phyloP scores from a whole-genome alignment of 2,329 filamentous ascomycete genomes.

The Chalaropsis ovoidea region DNA sequence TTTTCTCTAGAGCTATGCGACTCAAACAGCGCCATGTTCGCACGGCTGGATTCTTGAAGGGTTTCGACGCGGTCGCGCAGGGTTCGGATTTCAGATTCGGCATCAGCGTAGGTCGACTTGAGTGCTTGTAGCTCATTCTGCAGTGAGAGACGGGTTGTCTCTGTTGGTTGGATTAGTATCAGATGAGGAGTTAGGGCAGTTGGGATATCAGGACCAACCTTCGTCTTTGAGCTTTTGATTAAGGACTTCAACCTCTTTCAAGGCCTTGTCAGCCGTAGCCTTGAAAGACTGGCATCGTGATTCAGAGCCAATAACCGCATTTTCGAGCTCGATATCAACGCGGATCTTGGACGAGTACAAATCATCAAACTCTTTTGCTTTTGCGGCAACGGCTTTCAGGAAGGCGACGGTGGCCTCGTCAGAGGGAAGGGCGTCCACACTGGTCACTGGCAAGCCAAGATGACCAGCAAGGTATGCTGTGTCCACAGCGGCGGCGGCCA shows the following conservation, averaged over 20 bases:
- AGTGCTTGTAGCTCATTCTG: constrained; percentile 73
- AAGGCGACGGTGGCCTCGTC: constrained; percentile 67
- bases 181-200: not conserved
- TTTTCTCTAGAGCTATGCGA: constrained; percentile 82
- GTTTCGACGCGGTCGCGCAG: constrained; percentile 75
- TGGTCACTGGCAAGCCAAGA: constrained; percentile 56
- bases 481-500: constrained; percentile 48
- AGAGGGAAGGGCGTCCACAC: constrained; percentile 50
- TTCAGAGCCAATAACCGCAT: constrained; percentile 73
- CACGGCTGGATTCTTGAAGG: constrained; percentile 83
- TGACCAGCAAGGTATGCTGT: constrained; percentile 63
- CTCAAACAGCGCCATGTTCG: constrained; percentile 79
- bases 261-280: constrained; percentile 66
- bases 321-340: constrained; percentile 86
- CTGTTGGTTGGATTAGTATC: constrained; percentile 38
- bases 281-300: constrained; percentile 74
- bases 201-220: constrained; percentile 44
- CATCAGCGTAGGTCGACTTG: constrained; percentile 63
- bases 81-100: constrained; percentile 62
- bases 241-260: constrained; percentile 73
- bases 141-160: constrained; percentile 62
- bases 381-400: constrained; percentile 62
- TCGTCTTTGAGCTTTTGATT: constrained; percentile 71
- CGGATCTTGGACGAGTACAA: constrained; percentile 81
- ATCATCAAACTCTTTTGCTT: constrained; percentile 72